Evolutionary conservation across 768 basidiomycete genomes (phyloP).

Genomic region (Panellus pusillus): DNA sequence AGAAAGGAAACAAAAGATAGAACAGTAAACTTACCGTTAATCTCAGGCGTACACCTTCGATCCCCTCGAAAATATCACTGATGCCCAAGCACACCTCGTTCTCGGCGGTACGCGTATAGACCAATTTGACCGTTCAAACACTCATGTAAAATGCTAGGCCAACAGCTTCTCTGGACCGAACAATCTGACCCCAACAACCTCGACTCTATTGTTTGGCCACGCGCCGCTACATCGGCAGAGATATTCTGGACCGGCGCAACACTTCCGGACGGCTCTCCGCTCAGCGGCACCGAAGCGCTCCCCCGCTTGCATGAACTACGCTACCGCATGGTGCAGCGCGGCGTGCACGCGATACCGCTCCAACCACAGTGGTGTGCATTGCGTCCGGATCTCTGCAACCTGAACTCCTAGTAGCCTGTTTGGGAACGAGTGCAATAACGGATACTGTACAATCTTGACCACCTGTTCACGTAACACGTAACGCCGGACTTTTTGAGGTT

Average conservation of each 20-base stretch:
- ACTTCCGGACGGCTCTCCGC: conserved; percentile 38
- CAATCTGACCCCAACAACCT: conserved; percentile 69
- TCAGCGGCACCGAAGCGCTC: conserved; percentile 48
- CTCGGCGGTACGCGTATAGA: conserved; percentile 55
- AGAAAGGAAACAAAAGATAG: not conserved
- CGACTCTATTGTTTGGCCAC: conserved; percentile 71
- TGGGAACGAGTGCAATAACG: too few species aligned
- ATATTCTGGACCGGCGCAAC: conserved; percentile 70
- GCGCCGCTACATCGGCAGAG: conserved; percentile 71
- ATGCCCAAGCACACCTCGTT: conserved; percentile 50
- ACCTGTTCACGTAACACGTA: too few species aligned
- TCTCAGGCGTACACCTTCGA: conserved; percentile 65
- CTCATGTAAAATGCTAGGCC: conserved; percentile 33
- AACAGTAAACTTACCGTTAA: not conserved
- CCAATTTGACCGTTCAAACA: too few species aligned
- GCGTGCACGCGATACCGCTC: conserved; percentile 57
- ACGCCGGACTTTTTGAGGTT: too few species aligned
- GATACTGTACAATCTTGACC: too few species aligned
- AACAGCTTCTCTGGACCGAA: conserved; percentile 74
- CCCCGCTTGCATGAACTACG: conserved; percentile 66
- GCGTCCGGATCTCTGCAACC: conserved; percentile 57
- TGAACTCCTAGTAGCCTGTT: conserved; percentile 23
- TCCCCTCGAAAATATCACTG: conserved; percentile 57
- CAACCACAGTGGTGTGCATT: conserved; percentile 77
- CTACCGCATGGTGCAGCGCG: conserved; percentile 61